A percentile compares a stretch with the other conserved stretches of the same genome.
Evolutionary conservation across 441 rosid species (phyloP).

Genomic region (Biscutella laevigata): DNA sequence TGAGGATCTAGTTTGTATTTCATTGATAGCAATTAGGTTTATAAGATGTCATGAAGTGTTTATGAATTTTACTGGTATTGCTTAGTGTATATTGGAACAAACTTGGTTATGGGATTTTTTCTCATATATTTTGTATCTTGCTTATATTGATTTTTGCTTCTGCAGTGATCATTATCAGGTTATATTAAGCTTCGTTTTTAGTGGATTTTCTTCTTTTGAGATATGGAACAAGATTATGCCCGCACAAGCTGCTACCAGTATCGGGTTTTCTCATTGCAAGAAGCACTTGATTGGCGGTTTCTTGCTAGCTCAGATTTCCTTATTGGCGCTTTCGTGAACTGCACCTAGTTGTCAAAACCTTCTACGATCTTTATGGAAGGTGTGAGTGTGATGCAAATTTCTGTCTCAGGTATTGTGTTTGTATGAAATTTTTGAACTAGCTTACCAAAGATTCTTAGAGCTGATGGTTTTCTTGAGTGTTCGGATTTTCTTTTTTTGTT

Average conservation of each 20-base stretch:
- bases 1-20: background rate
- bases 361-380: constrained; percentile 39
- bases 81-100: background rate
- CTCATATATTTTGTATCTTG: background rate
- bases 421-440: constrained; percentile 37
- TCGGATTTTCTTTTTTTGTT: too few relatives aligned
- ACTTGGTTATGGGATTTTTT: background rate
- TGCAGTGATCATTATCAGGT: constrained; percentile 38
- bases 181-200: constrained; percentile 39
- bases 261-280: constrained; percentile 68
- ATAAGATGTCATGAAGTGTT: background rate
- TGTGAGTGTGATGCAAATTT: constrained; percentile 59
- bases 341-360: constrained; percentile 65
- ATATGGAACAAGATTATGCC: constrained; percentile 60
- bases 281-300: constrained; percentile 89
- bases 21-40: background rate
- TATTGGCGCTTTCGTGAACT: constrained; percentile 75
- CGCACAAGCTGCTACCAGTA: constrained; percentile 59
- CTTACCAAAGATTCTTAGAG: too few relatives aligned
- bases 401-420: constrained; percentile 56
- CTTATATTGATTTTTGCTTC: background rate
- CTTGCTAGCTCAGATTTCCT: constrained; percentile 61
- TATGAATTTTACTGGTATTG: background rate
- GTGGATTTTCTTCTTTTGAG: constrained; percentile 33
- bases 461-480: too few relatives aligned